Percentiles rank a stretch among this genome's conserved stretches.
Evolutionary conservation across 352 stramenopile genomes (phyloP).

Genomic region (Phytophthora rubi): DNA sequence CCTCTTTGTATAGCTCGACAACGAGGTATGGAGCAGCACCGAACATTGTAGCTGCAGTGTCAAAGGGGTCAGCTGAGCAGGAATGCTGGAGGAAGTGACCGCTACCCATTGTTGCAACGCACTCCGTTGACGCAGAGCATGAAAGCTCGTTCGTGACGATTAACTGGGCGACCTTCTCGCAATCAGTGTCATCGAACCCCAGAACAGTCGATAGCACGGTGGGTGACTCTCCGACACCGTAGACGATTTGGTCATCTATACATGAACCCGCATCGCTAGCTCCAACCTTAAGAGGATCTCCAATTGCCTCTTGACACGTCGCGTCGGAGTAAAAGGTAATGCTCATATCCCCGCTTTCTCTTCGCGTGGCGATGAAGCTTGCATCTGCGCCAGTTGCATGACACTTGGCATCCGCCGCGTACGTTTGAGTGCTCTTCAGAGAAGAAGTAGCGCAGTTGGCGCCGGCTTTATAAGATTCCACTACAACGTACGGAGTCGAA

Average conservation of each 20-base stretch:
- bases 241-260: background rate
- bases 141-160: background rate
- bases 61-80: background rate
- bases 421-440: background rate
- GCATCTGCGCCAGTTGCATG: background rate
- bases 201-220: background rate
- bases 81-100: background rate
- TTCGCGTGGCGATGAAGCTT: background rate
- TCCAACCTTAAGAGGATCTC: background rate
- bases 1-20: background rate
- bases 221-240: background rate
- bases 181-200: background rate
- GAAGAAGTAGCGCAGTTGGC: background rate
- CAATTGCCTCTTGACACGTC: background rate
- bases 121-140: background rate
- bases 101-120: background rate
- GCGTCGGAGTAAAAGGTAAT: background rate
- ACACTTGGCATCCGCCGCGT: background rate
- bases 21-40: background rate
- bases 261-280: background rate
- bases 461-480: background rate
- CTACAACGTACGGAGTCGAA: background rate
- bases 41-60: background rate
- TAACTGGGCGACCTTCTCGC: background rate
- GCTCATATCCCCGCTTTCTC: background rate